A percentile compares a stretch with the other conserved stretches of the same genome.
These are phyloP conservation scores for Cercospora sesami DNA, from an alignment of 2,329 filamentous ascomycete species.

Conservation along the genomic window DNA sequence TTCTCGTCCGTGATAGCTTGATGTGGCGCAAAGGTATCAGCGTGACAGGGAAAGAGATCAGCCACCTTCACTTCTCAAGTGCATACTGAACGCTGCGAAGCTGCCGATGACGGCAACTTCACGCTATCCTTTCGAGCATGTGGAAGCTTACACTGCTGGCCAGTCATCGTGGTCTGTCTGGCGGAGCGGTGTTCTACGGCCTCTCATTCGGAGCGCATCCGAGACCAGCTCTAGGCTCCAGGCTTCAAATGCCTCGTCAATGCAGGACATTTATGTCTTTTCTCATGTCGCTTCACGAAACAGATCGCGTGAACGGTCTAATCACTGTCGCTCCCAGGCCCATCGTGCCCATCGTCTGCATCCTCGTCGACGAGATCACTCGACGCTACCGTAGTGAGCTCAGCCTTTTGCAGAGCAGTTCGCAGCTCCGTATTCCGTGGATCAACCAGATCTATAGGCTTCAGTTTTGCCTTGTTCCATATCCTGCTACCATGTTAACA, in stretches of 20 bases:
- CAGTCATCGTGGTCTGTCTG: not conserved
- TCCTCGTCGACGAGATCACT: slow-evolving; percentile 53
- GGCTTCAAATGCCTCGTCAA: not conserved
- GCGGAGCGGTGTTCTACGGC: not conserved
- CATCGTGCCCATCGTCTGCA: slow-evolving; percentile 43
- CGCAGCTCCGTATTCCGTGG: slow-evolving; percentile 64
- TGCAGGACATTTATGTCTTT: not conserved
- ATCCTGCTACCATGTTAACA: slow-evolving; percentile 40
- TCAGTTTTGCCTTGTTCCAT: slow-evolving; percentile 72
- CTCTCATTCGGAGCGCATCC: not conserved
- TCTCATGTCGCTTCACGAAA: not conserved
- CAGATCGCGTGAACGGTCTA: slow-evolving; percentile 6
- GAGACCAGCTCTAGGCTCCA: not conserved
- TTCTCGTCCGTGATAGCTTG: not conserved
- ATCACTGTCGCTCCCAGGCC: slow-evolving; percentile 52
- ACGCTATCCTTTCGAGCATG: not conserved
- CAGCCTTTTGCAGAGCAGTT: slow-evolving; percentile 66
- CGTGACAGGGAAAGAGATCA: not conserved
- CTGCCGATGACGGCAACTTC: not conserved
- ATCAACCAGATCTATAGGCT: slow-evolving; percentile 70
- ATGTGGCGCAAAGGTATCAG: not conserved
- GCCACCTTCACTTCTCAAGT: not conserved
- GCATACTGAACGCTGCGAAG: not conserved
- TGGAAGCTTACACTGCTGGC: not conserved
- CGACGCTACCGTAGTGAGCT: slow-evolving; percentile 59